A percentile compares a stretch with the other conserved stretches of the same genome.
Conservation (phyloP, 2,329 filamentous ascomycete genomes). For the Pseudogymnoascus sp. region DNA sequence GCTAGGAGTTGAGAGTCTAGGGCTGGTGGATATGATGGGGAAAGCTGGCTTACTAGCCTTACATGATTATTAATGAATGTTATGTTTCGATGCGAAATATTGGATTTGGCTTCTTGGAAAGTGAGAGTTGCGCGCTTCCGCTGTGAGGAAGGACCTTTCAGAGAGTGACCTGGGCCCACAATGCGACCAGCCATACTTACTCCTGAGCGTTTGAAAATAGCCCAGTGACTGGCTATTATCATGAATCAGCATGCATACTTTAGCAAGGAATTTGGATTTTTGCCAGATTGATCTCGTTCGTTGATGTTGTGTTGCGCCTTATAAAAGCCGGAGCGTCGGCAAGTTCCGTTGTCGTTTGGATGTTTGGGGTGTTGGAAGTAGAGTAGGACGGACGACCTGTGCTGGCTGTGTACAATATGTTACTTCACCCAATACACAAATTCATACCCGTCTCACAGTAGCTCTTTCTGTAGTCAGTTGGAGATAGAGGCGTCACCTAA, state of each 20-base stretch:
- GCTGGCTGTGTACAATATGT: background rate
- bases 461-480: constrained; percentile 1
- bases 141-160: too few species aligned
- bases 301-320: constrained; percentile 65
- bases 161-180: background rate
- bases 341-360: constrained; percentile 4
- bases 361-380: constrained; percentile 5
- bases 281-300: background rate
- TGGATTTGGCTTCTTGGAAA: constrained; percentile 51
- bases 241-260: background rate
- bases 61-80: background rate
- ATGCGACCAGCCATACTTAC: background rate
- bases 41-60: background rate
- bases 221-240: background rate
- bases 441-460: constrained; percentile 5
- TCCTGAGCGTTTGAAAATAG: background rate
- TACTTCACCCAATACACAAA: constrained; percentile 5
- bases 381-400: background rate
- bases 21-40: background rate
- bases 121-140: constrained; percentile 41
- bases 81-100: background rate
- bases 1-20: background rate
- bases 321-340: constrained; percentile 56
- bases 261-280: background rate
- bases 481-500: background rate